Conservation (phyloP, 306 rosid species). For the Arachis hypogaea region DNA sequence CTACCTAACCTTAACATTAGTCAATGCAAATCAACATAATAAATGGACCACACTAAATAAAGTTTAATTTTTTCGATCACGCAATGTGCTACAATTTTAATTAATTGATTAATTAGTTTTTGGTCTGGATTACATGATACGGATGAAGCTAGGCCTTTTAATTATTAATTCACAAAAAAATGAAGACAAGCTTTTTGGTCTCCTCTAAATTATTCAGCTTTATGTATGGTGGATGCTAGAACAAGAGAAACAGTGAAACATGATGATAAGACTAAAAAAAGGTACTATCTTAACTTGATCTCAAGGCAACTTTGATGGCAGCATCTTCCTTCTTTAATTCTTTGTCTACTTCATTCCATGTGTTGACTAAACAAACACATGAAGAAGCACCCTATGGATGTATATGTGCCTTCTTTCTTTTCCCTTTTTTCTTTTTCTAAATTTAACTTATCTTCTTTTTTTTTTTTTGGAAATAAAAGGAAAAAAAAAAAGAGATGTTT, state of each 20-base stretch:
- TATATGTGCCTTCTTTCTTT: neutral
- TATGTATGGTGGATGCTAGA: constrained; percentile 28
- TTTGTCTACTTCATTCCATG: neutral
- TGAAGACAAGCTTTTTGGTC: constrained; percentile 14
- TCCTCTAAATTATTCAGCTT: constrained; percentile 24
- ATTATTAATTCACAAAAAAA: neutral
- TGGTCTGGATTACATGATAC: constrained; percentile 27
- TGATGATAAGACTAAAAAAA: constrained; percentile 37
- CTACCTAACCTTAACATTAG: constrained; percentile 55
- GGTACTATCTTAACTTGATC: constrained; percentile 18
- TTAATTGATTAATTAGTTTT: neutral
- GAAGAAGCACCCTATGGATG: constrained; percentile 2
- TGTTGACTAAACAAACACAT: constrained; percentile 20
- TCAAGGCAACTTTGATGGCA: constrained; percentile 33
- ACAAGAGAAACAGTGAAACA: constrained; percentile 27
- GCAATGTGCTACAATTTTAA: constrained; percentile 30
- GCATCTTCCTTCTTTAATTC: constrained; percentile 10
- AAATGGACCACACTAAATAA: constrained; percentile 44
- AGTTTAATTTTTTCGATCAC: constrained; percentile 32
- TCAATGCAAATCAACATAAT: constrained; percentile 45
- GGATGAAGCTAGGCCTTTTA: neutral
- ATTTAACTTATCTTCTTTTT: neutral
- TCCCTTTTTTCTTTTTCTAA: no score
- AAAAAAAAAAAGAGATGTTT: neutral
- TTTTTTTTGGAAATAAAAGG: neutral